Conservation (phyloP, 163 green algal species). For the Chlamydomonas reinhardtii region DNA sequence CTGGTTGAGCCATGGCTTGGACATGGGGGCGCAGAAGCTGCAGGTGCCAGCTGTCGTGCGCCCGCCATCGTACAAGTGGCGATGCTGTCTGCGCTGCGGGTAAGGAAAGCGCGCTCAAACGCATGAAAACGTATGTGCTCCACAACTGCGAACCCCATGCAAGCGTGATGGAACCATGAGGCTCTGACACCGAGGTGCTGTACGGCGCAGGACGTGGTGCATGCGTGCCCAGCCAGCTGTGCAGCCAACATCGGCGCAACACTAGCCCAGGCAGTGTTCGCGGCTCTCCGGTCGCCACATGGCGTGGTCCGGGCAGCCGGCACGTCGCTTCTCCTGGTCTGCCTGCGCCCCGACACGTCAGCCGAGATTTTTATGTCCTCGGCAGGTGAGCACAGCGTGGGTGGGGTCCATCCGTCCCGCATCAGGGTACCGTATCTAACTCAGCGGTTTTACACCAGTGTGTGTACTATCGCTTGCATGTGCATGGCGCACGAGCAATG, state of each 20-base stretch:
- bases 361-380: background rate
- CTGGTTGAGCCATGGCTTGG: slow-evolving; percentile 11
- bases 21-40: background rate
- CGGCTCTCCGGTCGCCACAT: background rate
- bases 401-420: too few species aligned
- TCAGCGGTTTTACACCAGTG: too few species aligned
- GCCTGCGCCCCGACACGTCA: background rate
- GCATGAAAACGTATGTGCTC: too few species aligned
- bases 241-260: background rate
- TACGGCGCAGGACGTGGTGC: background rate
- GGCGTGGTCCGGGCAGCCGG: background rate
- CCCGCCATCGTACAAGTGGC: background rate
- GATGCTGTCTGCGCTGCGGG: slow-evolving; percentile 2
- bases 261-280: background rate
- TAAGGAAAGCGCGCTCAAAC: background rate
- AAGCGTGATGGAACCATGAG: background rate
- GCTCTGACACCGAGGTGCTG: too few species aligned
- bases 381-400: background rate
- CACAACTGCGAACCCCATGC: too few species aligned
- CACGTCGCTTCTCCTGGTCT: background rate
- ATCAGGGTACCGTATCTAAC: background rate
- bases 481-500: too few species aligned
- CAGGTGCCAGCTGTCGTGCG: too few species aligned
- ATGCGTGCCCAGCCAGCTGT: background rate
- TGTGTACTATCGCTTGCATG: too few species aligned